Evolutionary conservation across 83 land plant species (phyloP).

Genomic region (Thuja plicata): DNA sequence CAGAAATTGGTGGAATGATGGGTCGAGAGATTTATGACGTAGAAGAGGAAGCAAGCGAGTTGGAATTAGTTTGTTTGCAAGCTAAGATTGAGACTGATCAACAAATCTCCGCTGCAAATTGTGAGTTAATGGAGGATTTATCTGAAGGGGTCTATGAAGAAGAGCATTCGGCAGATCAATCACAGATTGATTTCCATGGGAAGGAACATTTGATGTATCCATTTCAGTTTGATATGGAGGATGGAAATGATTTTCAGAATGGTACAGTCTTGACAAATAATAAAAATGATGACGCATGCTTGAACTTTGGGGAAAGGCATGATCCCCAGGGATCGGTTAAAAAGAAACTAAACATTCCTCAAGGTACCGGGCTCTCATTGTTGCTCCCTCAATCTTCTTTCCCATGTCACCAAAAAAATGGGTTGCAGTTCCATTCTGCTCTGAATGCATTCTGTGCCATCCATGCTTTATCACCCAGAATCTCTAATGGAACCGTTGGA

Average conservation of each 20-base stretch:
- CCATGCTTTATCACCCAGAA: constrained; percentile 8
- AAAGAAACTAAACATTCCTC: background rate
- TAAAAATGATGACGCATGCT: constrained; percentile 4
- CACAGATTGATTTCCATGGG: constrained; percentile 8
- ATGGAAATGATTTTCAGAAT: constrained; percentile 25
- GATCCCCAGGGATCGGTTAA: background rate
- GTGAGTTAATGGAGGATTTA: constrained; percentile 15
- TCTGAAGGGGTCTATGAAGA: constrained; percentile 8
- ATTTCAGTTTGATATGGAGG: constrained; percentile 20
- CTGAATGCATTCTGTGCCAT: background rate
- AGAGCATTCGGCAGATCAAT: constrained; percentile 6
- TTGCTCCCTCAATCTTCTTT: constrained; percentile 13
- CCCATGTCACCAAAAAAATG: background rate
- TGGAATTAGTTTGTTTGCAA: constrained; percentile 63
- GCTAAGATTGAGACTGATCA: constrained; percentile 50
- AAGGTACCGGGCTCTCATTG: constrained; percentile 1
- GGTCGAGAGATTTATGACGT: constrained; percentile 47
- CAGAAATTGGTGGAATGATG: constrained; percentile 90
- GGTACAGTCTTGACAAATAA: constrained; percentile 12
- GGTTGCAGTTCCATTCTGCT: background rate
- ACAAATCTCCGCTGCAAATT: constrained; percentile 17
- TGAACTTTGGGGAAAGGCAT: constrained; percentile 7
- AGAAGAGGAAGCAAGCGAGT: constrained; percentile 75
- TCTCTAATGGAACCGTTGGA: background rate
- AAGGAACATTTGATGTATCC: constrained; percentile 11